Percentiles rank a stretch among this genome's conserved stretches.
These are phyloP conservation scores for Rhodotorula babjevae DNA, from an alignment of 768 basidiomycete species.

Conservation along the genomic window DNA sequence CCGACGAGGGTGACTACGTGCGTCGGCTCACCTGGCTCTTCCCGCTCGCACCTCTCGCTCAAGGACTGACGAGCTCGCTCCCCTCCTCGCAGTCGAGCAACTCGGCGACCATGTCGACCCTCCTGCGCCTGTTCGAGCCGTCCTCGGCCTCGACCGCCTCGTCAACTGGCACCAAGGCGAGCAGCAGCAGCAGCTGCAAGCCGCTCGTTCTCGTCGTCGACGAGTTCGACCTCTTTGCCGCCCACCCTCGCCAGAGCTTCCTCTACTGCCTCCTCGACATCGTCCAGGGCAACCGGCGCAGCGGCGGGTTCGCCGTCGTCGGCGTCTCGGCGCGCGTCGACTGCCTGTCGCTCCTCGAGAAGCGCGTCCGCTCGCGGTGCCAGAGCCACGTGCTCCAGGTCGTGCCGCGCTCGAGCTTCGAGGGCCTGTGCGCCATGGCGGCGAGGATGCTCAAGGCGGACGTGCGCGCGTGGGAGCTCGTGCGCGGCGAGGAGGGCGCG, in stretches of 20 bases:
- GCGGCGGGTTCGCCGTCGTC: constrained; percentile 56
- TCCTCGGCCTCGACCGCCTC: constrained; percentile 35
- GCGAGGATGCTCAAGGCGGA: constrained; percentile 52
- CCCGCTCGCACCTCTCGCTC: background rate
- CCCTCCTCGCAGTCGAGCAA: constrained; percentile 53
- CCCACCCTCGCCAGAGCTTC: constrained; percentile 83
- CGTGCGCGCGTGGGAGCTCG: constrained; percentile 41
- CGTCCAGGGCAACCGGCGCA: constrained; percentile 73
- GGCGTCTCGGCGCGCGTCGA: constrained; percentile 84
- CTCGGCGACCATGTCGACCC: constrained; percentile 40
- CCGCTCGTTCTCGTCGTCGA: constrained; percentile 74
- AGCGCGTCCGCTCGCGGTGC: constrained; percentile 94
- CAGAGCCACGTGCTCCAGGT: constrained; percentile 84
- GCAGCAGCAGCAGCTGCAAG: constrained; percentile 44
- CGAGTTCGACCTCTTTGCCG: constrained; percentile 86
- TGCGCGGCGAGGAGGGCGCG: background rate
- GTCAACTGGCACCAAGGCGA: constrained; percentile 55
- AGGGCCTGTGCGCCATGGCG: constrained; percentile 56
- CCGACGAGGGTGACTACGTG: constrained; percentile 49
- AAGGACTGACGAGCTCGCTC: constrained; percentile 32
- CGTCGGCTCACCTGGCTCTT: background rate
- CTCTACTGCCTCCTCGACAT: constrained; percentile 94
- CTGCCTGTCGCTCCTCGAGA: constrained; percentile 82
- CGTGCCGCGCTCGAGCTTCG: constrained; percentile 56
- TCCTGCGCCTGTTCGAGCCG: constrained; percentile 42